phyloP scores from a whole-genome alignment of 192 early-diverging fungal genomes.

The Umbelopsis vinacea region DNA sequence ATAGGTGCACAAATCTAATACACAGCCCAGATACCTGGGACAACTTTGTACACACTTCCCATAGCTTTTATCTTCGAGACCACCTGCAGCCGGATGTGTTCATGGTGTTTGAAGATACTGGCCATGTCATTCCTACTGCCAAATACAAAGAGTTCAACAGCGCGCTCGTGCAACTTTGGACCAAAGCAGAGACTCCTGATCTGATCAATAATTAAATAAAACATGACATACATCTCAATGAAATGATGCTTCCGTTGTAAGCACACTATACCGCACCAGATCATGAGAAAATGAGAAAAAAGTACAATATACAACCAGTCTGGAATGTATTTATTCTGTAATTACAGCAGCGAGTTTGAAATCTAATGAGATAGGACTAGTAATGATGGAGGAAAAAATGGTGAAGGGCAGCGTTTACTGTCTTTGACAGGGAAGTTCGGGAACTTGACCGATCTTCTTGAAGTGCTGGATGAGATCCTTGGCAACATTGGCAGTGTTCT shows the following conservation, averaged over 20 bases:
- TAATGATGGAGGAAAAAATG: not conserved
- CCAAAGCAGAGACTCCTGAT: not conserved
- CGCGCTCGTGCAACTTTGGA: constrained; percentile 20
- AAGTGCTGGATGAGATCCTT: constrained; percentile 79
- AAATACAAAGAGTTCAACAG: constrained; percentile 22
- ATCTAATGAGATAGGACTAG: constrained; percentile 2
- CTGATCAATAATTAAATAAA: not conserved
- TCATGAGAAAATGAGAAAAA: not conserved
- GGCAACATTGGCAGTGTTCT: constrained; percentile 75
- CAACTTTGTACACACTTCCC: constrained; percentile 29
- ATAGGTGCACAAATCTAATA: no score
- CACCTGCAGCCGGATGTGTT: constrained; percentile 30
- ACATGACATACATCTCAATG: not conserved
- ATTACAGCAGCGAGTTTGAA: constrained; percentile 9
- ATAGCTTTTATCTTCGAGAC: constrained; percentile 26
- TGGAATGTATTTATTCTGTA: constrained; percentile 23
- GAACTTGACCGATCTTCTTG: constrained; percentile 57
- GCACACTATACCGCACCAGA: not conserved
- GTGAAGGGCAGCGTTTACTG: not conserved
- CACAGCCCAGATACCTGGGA: constrained; percentile 34
- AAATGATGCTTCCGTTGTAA: not conserved
- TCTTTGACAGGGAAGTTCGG: constrained; percentile 30
- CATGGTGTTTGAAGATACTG: constrained; percentile 33
- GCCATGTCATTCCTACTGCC: constrained; percentile 32
- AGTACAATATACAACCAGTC: constrained; percentile 22